Base-by-base conservation (phyloP, 73 alveolate genomes). In the Blepharisma stoltei region DNA sequence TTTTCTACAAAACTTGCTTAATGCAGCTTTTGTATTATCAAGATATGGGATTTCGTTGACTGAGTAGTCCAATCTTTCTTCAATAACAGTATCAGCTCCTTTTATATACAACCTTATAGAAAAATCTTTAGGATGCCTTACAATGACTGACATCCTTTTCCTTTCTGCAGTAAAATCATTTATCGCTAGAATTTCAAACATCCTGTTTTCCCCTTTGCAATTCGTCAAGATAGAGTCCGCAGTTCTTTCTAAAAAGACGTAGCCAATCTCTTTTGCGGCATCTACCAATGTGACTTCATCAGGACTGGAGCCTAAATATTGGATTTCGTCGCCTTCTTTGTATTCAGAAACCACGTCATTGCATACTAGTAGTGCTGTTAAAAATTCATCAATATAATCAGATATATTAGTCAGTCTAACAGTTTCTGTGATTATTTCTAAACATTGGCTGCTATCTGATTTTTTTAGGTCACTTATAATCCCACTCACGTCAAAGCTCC, bases 51-150 rank as follows among this genome's bases (percentile, higher is more conserved):
- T 38, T 9, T 69, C 65, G 11, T 9, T 52, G 41, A 32, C 23
- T 20, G 38, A n/a, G 4, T 69, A 7, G 5, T 69, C 38, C 75
- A 46, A 9, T 69, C 23, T 25, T 25, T 69, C 37, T n/a, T 14
- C 9, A 9, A 69, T 37, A 14, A 90, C 95, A 8, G 90, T 81
- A 84, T 96, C 99, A 6, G 99, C 99, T 69, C 94, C 98, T 84
- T 96, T 96, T 18, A 90, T 92, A 71, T 52, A 81, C 44, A 84
- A 84, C 52, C 78, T 84, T 45, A 68, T 67, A 14, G 49, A n/a
- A 20, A 76, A 70, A 69, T 73, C 77, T 37, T 84, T 90, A 44
- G 76, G 79, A 53, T 69, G 76, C 48, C 54, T 84, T 6, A 84
- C 69, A 6, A 84, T 54, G 55, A 95, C 92, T 70, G 92, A 77